Evolutionary conservation across 768 basidiomycete species (phyloP).

Genomic region (Leucogyrophana mollusca): DNA sequence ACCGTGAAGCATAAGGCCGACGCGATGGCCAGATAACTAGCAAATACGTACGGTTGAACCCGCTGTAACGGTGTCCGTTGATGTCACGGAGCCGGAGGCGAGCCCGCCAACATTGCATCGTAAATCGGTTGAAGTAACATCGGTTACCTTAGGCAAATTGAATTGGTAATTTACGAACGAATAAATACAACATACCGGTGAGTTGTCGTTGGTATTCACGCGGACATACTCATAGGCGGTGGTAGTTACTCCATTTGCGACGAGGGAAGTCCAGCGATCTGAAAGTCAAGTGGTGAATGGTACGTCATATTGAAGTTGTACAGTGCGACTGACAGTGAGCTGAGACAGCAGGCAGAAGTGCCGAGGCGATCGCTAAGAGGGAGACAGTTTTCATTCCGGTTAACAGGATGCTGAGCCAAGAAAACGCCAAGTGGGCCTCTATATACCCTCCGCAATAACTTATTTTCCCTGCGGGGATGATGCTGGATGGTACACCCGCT

Average conservation of each 20-base stretch:
- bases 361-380: background rate
- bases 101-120: constrained; percentile 1
- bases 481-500: too few species aligned
- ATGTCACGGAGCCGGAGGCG: background rate
- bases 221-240: background rate
- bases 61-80: background rate
- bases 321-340: background rate
- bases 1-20: too few species aligned
- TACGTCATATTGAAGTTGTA: background rate
- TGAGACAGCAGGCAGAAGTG: background rate
- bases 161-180: background rate
- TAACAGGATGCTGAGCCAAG: too few species aligned
- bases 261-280: constrained; percentile 1
- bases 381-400: background rate
- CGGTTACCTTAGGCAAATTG: background rate
- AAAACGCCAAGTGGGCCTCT: too few species aligned
- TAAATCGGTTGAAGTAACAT: background rate
- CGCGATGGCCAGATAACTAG: background rate
- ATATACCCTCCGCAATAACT: too few species aligned
- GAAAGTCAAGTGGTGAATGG: background rate
- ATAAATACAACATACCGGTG: background rate
- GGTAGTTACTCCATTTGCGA: background rate
- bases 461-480: too few species aligned
- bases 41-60: background rate
- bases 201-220: background rate